Conservation (phyloP, 192 early-diverging fungal species). For the Entrophospora sp. region DNA sequence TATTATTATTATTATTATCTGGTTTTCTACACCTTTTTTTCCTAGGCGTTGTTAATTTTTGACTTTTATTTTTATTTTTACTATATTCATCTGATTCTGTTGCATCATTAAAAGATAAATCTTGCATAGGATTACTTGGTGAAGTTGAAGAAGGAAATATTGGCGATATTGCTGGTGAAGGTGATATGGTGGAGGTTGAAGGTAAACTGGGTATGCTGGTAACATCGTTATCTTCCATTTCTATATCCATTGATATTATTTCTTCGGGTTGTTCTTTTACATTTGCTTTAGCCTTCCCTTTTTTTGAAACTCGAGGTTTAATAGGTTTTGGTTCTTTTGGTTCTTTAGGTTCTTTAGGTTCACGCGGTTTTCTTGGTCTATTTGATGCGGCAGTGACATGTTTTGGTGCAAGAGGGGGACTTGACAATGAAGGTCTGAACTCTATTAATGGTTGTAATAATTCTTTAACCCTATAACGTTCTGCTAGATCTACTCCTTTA, state of each 20-base stretch:
- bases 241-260: not conserved
- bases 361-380: conserved; percentile 33
- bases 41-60: too few relatives aligned
- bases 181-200: conserved; percentile 8
- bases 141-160: too few relatives aligned
- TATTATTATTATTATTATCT: too few relatives aligned
- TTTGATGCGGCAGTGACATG: conserved; percentile 36
- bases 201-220: conserved; percentile 14
- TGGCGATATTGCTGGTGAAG: too few relatives aligned
- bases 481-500: conserved; percentile 66
- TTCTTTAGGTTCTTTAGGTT: conserved; percentile 12
- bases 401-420: too few relatives aligned
- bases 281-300: conserved; percentile 5
- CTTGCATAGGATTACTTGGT: too few relatives aligned
- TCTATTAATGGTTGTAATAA: conserved; percentile 72
- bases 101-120: too few relatives aligned
- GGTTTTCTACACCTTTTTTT: too few relatives aligned
- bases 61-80: too few relatives aligned
- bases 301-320: conserved; percentile 25
- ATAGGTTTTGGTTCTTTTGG: conserved; percentile 25
- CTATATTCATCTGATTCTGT: too few relatives aligned
- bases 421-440: conserved; percentile 48
- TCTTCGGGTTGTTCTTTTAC: conserved; percentile 1
- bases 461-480: conserved; percentile 64
- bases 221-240: conserved; percentile 18